Base-by-base conservation (phyloP, 345 rosid species). In the Chamaenerion angustifolium region DNA sequence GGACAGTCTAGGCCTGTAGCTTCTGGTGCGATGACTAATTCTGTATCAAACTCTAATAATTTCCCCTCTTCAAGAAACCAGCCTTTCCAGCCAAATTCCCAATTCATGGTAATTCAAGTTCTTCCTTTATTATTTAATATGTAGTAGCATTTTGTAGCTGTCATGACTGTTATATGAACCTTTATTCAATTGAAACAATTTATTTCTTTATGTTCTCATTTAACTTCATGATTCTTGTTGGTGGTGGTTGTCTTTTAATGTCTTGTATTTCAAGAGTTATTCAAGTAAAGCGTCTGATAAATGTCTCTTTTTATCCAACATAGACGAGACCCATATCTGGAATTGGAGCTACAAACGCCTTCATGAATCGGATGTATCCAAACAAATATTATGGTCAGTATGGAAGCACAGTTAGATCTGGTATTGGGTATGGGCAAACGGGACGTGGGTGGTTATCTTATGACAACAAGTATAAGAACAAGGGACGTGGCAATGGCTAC, bases 401-500 rank as follows among this genome's bases (percentile, higher is more conserved):
- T 72, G 93, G 83, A 4, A 73, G 66, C 68, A 45, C 82, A 1
- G 70, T 66, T 37, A 68, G 85, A 65, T 70, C 95, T 49, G 81
- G 83, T 31, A 31, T 31, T 31, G 1, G 2, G 1, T 31, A 31
- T 31, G 37, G 37, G 37, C 37, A 31, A 31, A 31, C 37, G 0
- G 80, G 76, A 27, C 72, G 79, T 27, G 88, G 83, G 3, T 85
- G 90, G 94, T 58, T 66, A 56, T 56, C 73, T 52, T 58, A 68
- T 35, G 95, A 85, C 56, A 65, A 60, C 69, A 89, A 77, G 61
- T 77, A 72, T 51, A 82, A 75, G 68, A 60, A 65, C 43, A 77
- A 82, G 72, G 94, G 90, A 23, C 71, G 78, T 54, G 85, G 81
- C 67, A 75, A 84, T 69, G 78, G 64, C 62, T 75, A 75, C 62